Evolutionary conservation across 352 stramenopile genomes (phyloP).

Genomic region (Phytopythium helicoides): DNA sequence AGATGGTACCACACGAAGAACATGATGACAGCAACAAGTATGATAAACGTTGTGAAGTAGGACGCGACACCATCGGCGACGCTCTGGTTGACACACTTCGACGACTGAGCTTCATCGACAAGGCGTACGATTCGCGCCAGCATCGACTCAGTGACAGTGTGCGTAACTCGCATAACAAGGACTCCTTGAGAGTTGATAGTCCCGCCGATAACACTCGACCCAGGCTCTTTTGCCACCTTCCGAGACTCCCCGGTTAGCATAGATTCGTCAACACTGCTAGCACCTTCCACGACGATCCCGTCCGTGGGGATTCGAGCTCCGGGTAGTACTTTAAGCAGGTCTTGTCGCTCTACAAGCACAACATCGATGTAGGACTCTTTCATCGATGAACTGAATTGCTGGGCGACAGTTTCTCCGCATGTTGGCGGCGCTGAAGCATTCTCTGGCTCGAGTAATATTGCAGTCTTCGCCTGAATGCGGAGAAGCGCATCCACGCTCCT

Average conservation of each 20-base stretch:
- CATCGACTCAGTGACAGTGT: conserved; percentile 77
- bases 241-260: conserved; percentile 75
- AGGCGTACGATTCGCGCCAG: conserved; percentile 69
- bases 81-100: conserved; percentile 57
- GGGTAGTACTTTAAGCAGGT: conserved; percentile 67
- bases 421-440: not conserved
- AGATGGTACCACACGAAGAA: conserved; percentile 78
- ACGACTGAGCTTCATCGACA: conserved; percentile 71
- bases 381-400: conserved; percentile 1
- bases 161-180: conserved; percentile 61
- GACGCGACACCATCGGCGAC: conserved; percentile 61
- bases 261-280: conserved; percentile 70
- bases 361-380: conserved; percentile 77
- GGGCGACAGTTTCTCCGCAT: not conserved
- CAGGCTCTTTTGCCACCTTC: conserved; percentile 62
- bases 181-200: conserved; percentile 74
- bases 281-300: conserved; percentile 60
- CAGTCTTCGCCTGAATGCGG: conserved; percentile 78
- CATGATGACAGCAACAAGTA: conserved; percentile 50
- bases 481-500: conserved; percentile 67
- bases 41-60: conserved; percentile 79
- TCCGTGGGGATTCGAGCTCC: conserved; percentile 71
- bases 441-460: conserved; percentile 79
- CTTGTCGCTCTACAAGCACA: conserved; percentile 66
- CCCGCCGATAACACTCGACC: conserved; percentile 60